Percentiles rank a stretch among this genome's conserved stretches.
These are phyloP conservation scores for Kodamaea ohmeri DNA, from an alignment of 1,139 yeast genomes.

Conservation along the genomic window DNA sequence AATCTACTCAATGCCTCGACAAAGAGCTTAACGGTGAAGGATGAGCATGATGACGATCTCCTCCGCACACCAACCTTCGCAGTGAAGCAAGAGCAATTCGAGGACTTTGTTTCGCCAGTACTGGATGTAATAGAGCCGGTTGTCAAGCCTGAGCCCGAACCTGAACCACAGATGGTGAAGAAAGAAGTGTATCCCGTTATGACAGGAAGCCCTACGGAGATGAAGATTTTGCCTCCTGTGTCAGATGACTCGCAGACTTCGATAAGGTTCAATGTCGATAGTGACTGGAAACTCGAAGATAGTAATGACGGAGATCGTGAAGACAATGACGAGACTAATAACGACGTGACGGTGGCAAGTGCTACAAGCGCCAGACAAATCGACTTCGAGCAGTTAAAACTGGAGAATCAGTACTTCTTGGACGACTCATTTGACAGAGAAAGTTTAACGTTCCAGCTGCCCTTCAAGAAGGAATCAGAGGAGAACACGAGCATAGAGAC, in stretches of 20 bases:
- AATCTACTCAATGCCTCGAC: conserved; percentile 27
- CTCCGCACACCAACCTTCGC: conserved; percentile 2
- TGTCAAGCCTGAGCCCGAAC: background rate
- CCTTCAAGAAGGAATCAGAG: background rate
- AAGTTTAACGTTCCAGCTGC: conserved; percentile 3
- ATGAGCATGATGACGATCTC: conserved; percentile 2
- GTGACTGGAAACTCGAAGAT: conserved; percentile 43
- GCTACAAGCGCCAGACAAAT: conserved; percentile 10
- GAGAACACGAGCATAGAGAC: conserved; percentile 1
- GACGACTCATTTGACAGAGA: conserved; percentile 8
- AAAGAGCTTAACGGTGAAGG: conserved; percentile 3
- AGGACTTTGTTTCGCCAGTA: conserved; percentile 1
- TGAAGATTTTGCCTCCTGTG: conserved; percentile 9
- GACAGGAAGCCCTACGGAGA: background rate
- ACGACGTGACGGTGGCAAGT: conserved; percentile 19
- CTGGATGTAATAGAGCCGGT: background rate
- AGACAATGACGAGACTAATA: conserved; percentile 37
- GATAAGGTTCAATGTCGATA: conserved; percentile 35
- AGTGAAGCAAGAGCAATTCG: conserved; percentile 6
- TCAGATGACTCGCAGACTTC: conserved; percentile 21
- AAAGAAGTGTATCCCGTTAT: conserved; percentile 3
- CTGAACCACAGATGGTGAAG: background rate
- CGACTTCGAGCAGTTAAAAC: conserved; percentile 16
- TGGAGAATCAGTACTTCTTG: conserved; percentile 7
- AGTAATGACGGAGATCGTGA: conserved; percentile 45